These are phyloP conservation scores for Leccinum griseonigrum DNA, from an alignment of 1,284 basidiomycete genomes.

Conservation along the genomic window DNA sequence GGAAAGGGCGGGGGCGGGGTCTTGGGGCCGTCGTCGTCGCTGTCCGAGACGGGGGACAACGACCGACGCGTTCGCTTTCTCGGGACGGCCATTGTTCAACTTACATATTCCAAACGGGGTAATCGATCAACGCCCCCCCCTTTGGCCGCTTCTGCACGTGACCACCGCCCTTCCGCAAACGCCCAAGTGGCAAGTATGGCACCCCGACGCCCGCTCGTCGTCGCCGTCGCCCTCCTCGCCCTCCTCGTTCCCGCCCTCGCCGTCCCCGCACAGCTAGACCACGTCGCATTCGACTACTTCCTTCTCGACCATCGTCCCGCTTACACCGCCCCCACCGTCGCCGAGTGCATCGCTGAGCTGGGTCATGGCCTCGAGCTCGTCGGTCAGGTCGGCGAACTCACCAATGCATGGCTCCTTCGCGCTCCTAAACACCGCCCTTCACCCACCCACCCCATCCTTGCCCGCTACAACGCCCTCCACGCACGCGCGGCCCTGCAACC, in stretches of 20 bases:
- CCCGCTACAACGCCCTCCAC: constrained; percentile 47
- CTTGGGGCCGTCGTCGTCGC: constrained; percentile 15
- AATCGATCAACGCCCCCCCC: neutral
- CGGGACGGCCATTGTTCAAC: constrained; percentile 16
- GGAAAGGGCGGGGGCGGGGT: constrained; percentile 4
- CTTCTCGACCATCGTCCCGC: constrained; percentile 73
- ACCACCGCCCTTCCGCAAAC: constrained; percentile 4
- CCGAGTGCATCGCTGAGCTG: constrained; percentile 58
- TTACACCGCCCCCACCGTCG: constrained; percentile 47
- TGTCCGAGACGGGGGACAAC: constrained; percentile 18
- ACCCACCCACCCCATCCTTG: constrained; percentile 43
- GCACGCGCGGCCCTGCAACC: constrained; percentile 31
- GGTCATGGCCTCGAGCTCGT: constrained; percentile 85
- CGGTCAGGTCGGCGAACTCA: constrained; percentile 84
- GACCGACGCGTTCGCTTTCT: constrained; percentile 30
- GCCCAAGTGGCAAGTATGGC: constrained; percentile 10
- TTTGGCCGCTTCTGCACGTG: constrained; percentile 22
- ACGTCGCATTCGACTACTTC: constrained; percentile 89
- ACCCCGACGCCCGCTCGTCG: constrained; percentile 17
- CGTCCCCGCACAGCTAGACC: constrained; percentile 49
- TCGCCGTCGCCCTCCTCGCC: constrained; percentile 36
- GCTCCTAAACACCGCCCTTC: constrained; percentile 37
- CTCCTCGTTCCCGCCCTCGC: constrained; percentile 32
- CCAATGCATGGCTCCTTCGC: constrained; percentile 85
- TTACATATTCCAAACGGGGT: constrained; percentile 1